Evolutionary conservation across 345 rosid species (phyloP), one percentile per base, ranked within the genome.

Genomic region (Psidium guajava): DNA sequence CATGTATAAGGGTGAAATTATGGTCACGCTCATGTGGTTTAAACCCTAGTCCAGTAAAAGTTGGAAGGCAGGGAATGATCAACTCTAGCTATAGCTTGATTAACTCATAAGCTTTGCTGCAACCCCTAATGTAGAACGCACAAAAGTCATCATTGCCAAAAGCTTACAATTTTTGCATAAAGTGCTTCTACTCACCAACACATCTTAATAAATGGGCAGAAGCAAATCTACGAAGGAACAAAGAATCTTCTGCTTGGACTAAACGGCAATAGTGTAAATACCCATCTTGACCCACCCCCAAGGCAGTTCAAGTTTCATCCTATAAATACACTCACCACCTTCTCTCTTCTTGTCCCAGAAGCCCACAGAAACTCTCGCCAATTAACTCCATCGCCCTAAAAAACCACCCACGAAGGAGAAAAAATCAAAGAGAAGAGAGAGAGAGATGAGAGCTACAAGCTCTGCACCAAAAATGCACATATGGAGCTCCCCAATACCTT

Each of bases 401-500:
- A 83, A 36, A 44, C 42, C 24, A 8, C 69, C 59, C 28, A 42
- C 49, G 15, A 27, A 83, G 16, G 16, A 32, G 3, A 64, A 10
- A 83, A 2, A 54, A 7, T 58, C 8, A 13, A 36, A 82, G 83
- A 18, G 59, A 53, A n/a, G n/a, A 73, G 85, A 53, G 82, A 84
- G 61, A 75, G 73, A 84, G 42, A 84, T 84, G 86, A n/a, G 54
- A 28, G 61, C 69, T 54, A 18, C 82, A 51, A 84, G 51, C 36
- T 83, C 85, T 6, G 27, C 77, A 69, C 44, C 49, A 69, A 32
- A 69, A 25, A 36, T 28, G 16, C 85, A 83, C 21, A 14, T 40
- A n/a, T 55, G 75, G 85, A 58, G 32, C 53, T 20, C 84, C 47
- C 90, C 94, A 2, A 53, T 91, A 36, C 87, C 92, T 6, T 92